Evolutionary conservation across 2,329 filamentous ascomycete genomes (phyloP).

Genomic region (Aspergillus texensis): DNA sequence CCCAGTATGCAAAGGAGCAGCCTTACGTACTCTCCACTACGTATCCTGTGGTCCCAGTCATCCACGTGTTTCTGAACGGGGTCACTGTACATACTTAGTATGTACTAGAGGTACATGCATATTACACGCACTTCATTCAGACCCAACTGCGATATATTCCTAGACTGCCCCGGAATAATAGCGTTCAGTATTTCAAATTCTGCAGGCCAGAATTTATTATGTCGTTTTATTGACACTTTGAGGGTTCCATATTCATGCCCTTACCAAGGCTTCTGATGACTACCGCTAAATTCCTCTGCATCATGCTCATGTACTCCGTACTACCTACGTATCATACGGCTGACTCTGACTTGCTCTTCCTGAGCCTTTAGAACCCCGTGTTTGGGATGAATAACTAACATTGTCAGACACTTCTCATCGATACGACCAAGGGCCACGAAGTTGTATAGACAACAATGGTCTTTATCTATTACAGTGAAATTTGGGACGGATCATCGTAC

Average conservation of each 20-base stretch:
- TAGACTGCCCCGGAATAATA: neutral
- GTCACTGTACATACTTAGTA: neutral
- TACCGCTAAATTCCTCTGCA: neutral
- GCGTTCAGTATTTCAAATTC: too few relatives aligned
- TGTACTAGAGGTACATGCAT: neutral
- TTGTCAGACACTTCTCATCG: neutral
- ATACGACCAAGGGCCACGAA: too few relatives aligned
- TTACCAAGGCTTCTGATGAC: neutral
- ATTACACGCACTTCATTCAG: neutral
- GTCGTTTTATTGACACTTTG: neutral
- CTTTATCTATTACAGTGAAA: too few relatives aligned
- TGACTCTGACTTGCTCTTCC: too few relatives aligned
- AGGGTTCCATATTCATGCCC: neutral
- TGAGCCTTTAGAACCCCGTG: neutral
- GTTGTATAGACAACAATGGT: too few relatives aligned
- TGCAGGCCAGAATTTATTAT: neutral
- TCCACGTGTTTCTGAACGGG: neutral
- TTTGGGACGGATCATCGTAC: too few relatives aligned
- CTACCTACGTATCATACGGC: too few relatives aligned
- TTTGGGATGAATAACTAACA: neutral
- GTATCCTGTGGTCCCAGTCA: neutral
- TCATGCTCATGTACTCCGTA: too few relatives aligned
- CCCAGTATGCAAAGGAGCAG: neutral
- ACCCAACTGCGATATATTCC: neutral
- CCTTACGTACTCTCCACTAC: neutral